Conservation (phyloP, 306 rosid genomes). For the Glycine latifolia region DNA sequence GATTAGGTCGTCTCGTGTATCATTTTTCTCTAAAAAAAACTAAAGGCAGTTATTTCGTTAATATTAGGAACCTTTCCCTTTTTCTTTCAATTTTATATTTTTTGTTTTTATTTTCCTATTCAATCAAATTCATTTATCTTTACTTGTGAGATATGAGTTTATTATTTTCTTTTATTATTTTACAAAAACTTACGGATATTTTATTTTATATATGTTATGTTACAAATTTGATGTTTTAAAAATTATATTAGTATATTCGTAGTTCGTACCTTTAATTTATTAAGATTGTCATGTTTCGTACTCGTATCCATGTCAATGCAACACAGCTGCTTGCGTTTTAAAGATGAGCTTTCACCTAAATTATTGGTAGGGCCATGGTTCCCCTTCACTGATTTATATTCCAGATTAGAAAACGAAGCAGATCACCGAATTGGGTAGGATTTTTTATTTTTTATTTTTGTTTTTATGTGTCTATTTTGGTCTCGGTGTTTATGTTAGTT, state of each 20-base stretch:
- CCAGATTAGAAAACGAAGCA: neutral
- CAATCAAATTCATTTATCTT: neutral
- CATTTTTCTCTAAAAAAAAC: too few species aligned
- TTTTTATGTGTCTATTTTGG: conserved; percentile 3
- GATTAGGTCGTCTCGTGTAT: neutral
- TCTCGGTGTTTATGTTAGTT: conserved; percentile 3
- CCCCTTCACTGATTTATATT: neutral
- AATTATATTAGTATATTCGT: neutral
- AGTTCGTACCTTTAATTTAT: neutral
- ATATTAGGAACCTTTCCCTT: neutral
- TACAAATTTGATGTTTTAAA: neutral
- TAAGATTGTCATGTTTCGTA: too few species aligned
- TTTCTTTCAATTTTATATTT: too few species aligned
- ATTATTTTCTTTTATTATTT: too few species aligned
- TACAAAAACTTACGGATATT: neutral
- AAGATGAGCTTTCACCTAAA: too few species aligned
- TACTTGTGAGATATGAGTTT: neutral
- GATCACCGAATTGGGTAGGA: too few species aligned
- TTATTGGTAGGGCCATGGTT: too few species aligned
- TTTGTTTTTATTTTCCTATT: too few species aligned
- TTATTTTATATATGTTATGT: neutral
- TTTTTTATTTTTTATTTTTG: too few species aligned
- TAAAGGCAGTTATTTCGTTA: neutral
- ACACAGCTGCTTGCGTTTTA: too few species aligned
- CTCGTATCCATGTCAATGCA: too few species aligned